Evolutionary conservation across 2,329 filamentous ascomycete genomes (phyloP).

Genomic region (Chaetomium sp.): DNA sequence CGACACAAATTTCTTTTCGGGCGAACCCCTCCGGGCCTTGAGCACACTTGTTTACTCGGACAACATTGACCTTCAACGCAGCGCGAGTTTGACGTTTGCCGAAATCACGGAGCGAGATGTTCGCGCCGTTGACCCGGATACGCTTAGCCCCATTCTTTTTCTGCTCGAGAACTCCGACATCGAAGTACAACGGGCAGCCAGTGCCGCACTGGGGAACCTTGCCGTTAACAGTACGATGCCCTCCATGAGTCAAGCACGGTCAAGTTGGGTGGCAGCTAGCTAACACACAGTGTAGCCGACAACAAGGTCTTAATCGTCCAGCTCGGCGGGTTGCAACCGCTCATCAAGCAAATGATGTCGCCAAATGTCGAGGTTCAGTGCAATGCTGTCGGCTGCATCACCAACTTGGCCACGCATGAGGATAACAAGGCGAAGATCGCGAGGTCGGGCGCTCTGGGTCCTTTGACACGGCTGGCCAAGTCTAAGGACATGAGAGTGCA

Average conservation of each 20-base stretch:
- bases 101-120: constrained; percentile 99
- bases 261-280: constrained; percentile 33
- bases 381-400: constrained; percentile 98
- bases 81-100: constrained; percentile 95
- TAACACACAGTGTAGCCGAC: constrained; percentile 56
- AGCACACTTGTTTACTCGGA: constrained; percentile 97
- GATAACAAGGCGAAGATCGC: constrained; percentile 99
- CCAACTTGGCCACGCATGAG: constrained; percentile 94
- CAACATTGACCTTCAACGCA: constrained; percentile 95
- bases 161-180: constrained; percentile 92
- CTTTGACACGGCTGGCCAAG: constrained; percentile 85
- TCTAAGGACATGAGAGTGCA: constrained; percentile 99
- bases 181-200: constrained; percentile 93
- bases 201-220: constrained; percentile 89
- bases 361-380: constrained; percentile 97
- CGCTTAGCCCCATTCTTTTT: constrained; percentile 91
- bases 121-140: constrained; percentile 88
- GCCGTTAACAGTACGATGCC: constrained; percentile 80
- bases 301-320: constrained; percentile 97
- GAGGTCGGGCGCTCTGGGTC: constrained; percentile 83
- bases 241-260: not conserved
- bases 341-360: constrained; percentile 98
- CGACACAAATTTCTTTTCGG: constrained; percentile 97
- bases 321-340: constrained; percentile 78
- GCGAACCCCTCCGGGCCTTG: constrained; percentile 85